Evolutionary conservation across 345 rosid species (phyloP).

Genomic region (Limnanthes douglasii): DNA sequence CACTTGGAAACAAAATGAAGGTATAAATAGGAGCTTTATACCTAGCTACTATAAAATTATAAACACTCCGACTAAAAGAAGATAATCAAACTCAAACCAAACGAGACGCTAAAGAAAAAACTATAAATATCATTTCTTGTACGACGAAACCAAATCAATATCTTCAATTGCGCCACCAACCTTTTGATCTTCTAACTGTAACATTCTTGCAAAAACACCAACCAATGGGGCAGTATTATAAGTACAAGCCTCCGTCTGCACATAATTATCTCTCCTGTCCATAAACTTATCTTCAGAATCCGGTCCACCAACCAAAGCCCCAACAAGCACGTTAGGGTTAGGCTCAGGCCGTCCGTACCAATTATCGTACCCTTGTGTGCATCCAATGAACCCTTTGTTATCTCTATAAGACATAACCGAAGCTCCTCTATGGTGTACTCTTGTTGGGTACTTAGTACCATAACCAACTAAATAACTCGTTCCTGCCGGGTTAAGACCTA

Average conservation of each 20-base stretch:
- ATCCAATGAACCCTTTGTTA: slow-evolving; percentile 76
- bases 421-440: slow-evolving; percentile 91
- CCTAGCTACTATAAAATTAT: too few species aligned
- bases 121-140: slow-evolving; percentile 6
- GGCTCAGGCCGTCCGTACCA: slow-evolving; percentile 25
- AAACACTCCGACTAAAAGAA: too few species aligned
- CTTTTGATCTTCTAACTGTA: slow-evolving; percentile 24
- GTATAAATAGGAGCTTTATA: too few species aligned
- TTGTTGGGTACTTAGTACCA: slow-evolving; percentile 50
- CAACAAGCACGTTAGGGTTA: slow-evolving; percentile 44
- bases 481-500: slow-evolving; percentile 74
- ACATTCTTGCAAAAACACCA: slow-evolving; percentile 55
- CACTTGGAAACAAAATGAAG: too few species aligned
- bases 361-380: slow-evolving; percentile 62
- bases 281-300: slow-evolving; percentile 32
- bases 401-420: slow-evolving; percentile 64
- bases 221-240: slow-evolving; percentile 42
- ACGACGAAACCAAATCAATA: slow-evolving; percentile 38
- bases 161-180: slow-evolving; percentile 6
- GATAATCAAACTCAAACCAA: too few species aligned
- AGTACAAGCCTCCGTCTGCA: slow-evolving; percentile 33
- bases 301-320: slow-evolving; percentile 67
- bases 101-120: too few species aligned
- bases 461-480: slow-evolving; percentile 79
- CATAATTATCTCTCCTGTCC: slow-evolving; percentile 31